Evolutionary conservation across 2,329 filamentous ascomycete species (phyloP).

Genomic region (Paraphaeosphaeria minitans): DNA sequence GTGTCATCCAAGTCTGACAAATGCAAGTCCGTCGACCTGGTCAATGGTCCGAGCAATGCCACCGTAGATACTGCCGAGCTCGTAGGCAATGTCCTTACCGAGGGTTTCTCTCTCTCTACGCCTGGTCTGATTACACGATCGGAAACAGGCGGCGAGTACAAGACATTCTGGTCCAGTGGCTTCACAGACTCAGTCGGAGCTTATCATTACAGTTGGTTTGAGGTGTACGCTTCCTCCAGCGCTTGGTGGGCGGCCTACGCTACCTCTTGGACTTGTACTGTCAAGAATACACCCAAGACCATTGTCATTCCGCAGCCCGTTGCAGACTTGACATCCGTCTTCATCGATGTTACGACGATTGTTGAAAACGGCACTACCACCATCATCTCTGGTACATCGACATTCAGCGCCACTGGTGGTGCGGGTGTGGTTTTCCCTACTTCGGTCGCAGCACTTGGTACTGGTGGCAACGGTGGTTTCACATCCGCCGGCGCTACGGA

Average conservation of each 20-base stretch:
- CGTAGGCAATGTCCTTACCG: constrained; percentile 28
- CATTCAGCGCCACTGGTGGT: constrained; percentile 19
- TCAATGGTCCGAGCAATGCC: constrained; percentile 7
- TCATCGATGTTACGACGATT: constrained; percentile 27
- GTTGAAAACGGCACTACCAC: constrained; percentile 29
- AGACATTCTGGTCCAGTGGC: constrained; percentile 28
- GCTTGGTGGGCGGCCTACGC: constrained; percentile 33
- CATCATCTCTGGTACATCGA: constrained; percentile 31
- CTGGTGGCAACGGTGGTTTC: constrained; percentile 25
- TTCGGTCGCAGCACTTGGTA: constrained; percentile 32
- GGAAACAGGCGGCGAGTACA: constrained; percentile 27
- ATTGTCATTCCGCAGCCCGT: constrained; percentile 25
- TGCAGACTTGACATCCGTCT: constrained; percentile 15
- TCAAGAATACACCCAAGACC: constrained; percentile 24
- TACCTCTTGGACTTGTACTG: constrained; percentile 34
- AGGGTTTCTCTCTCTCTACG: constrained; percentile 26
- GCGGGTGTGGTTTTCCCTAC: constrained; percentile 24
- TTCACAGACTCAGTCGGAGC: constrained; percentile 28
- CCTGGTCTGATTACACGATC: constrained; percentile 28
- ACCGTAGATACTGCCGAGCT: constrained; percentile 28
- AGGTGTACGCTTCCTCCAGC: constrained; percentile 31
- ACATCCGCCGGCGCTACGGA: constrained; percentile 29
- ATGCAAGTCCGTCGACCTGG: constrained; percentile 20
- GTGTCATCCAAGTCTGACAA: constrained; percentile 28
- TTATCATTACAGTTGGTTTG: constrained; percentile 31